A percentile compares a stretch with the other conserved stretches of the same genome.
These are phyloP conservation scores for Symbiodinium pilosum DNA, from an alignment of 73 alveolate species.

Conservation along the genomic window DNA sequence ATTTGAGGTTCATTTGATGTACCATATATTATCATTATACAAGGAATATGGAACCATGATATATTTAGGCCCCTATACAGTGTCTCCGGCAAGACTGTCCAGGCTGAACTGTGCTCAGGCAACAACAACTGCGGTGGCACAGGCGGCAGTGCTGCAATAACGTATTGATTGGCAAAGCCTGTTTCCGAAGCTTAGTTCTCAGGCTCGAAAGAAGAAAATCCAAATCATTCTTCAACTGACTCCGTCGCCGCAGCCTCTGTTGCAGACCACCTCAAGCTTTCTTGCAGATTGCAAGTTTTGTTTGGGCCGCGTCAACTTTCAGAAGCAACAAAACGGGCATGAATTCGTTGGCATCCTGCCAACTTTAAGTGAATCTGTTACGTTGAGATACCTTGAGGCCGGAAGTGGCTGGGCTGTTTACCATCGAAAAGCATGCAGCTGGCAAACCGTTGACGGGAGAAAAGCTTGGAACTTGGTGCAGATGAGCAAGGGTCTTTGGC, in stretches of 20 bases:
- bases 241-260: slow-evolving; percentile 20
- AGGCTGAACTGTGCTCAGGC: slow-evolving; percentile 60
- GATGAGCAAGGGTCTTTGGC: background rate
- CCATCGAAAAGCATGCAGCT: slow-evolving; percentile 54
- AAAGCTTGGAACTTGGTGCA: background rate
- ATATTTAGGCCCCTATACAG: background rate
- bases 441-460: slow-evolving; percentile 82
- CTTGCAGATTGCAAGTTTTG: no score
- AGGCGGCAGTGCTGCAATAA: no score
- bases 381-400: slow-evolving; percentile 9
- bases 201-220: slow-evolving; percentile 74
- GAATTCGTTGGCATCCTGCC: no score
- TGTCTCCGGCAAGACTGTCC: no score
- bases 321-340: background rate
- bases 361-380: background rate
- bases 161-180: no score
- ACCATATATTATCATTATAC: no score
- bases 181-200: no score
- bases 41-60: background rate
- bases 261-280: no score
- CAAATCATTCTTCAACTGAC: slow-evolving; percentile 73
- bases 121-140: slow-evolving; percentile 69
- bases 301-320: background rate
- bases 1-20: no score
- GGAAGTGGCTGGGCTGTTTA: slow-evolving; percentile 65